Evolutionary conservation across 208 protist genomes (phyloP), one percentile per base, ranked within the genome.

Genomic region (Crithidia bombi): DNA sequence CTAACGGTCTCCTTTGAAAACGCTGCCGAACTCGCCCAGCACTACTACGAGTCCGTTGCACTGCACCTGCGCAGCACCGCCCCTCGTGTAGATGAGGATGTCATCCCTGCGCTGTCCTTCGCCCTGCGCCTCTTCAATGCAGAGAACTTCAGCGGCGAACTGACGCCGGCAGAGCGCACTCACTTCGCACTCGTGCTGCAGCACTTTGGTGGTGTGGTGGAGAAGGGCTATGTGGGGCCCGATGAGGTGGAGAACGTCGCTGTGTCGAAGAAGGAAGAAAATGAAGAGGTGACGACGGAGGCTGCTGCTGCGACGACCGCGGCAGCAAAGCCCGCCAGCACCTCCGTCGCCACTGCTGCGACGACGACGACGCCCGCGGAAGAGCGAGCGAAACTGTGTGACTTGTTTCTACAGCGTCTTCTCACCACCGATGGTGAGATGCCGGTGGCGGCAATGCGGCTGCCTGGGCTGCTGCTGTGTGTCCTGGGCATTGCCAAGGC

Each of bases 371-470:
- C 32, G 5, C 32, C 43, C 17, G 32, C 39, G 4, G 61, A n/a
- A 33, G 46, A 41, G 21, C 35, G 47, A 9, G 74, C 41, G 26
- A 59, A 73, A n/a, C 59, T 85, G 47, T 58, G 72, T 49, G 85
- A 87, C 52, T 43, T 74, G 10, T 94, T 82, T 58, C 69, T 92
- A 32, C 91, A 89, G 65, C 85, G 91, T 2, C 73, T 96, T 35
- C 68, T 97, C n/a, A 81, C 89, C 33, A 85, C 83, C 33, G 91
- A 96, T 54, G 94, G 94, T 4, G 94, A 97, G 77, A 85, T 93
- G 78, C 65, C 82, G 1, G 80, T 81, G n/a, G 63, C 85, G 25
- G 89, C 80, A 59, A 68, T 94, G 28, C 79, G 82, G 5, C 70
- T 93, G 50, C 73, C 79, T 43, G 87, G 77, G 0, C 65, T 97